A percentile compares a stretch with the other conserved stretches of the same genome.
Conservation (phyloP, 2,329 filamentous ascomycete species). For the Cylindrodendrum hubeiense region DNA sequence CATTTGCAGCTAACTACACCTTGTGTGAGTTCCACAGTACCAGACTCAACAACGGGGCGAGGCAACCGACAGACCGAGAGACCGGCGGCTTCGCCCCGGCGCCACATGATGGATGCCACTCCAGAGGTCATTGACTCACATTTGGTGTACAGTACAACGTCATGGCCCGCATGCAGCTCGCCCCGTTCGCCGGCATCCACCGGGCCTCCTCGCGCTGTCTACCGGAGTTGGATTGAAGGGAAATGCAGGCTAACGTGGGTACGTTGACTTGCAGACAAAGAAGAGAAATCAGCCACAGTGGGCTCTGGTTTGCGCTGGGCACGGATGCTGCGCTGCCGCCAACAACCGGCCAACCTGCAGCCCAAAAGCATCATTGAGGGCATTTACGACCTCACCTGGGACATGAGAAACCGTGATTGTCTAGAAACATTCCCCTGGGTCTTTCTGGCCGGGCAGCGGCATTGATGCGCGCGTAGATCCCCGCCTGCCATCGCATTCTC, state of each 20-base stretch:
- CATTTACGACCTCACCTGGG: not conserved
- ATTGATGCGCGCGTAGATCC: slow-evolving; percentile 4
- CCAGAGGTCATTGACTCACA: not conserved
- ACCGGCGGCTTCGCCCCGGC: not conserved
- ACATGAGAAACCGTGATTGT: not conserved
- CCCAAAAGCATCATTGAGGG: not conserved
- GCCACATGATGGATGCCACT: slow-evolving; percentile 23
- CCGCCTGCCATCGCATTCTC: not conserved
- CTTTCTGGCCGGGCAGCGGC: not conserved
- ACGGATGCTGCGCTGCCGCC: not conserved
- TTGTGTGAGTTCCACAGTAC: no score
- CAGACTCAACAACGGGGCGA: not conserved
- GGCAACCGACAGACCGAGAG: not conserved
- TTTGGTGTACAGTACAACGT: slow-evolving; percentile 13
- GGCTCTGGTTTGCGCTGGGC: not conserved
- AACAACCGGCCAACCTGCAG: slow-evolving; percentile 3
- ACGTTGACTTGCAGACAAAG: slow-evolving; percentile 15
- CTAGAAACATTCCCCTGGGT: not conserved
- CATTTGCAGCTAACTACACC: slow-evolving; percentile 1
- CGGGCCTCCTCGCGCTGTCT: slow-evolving; percentile 11
- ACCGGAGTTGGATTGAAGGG: slow-evolving; percentile 14
- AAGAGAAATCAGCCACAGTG: slow-evolving; percentile 6
- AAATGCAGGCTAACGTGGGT: slow-evolving; percentile 15
- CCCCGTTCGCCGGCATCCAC: slow-evolving; percentile 7
- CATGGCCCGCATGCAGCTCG: slow-evolving; percentile 9